Evolutionary conservation across 2,329 filamentous ascomycete genomes (phyloP).

Genomic region (Trichocomaceae sp.): DNA sequence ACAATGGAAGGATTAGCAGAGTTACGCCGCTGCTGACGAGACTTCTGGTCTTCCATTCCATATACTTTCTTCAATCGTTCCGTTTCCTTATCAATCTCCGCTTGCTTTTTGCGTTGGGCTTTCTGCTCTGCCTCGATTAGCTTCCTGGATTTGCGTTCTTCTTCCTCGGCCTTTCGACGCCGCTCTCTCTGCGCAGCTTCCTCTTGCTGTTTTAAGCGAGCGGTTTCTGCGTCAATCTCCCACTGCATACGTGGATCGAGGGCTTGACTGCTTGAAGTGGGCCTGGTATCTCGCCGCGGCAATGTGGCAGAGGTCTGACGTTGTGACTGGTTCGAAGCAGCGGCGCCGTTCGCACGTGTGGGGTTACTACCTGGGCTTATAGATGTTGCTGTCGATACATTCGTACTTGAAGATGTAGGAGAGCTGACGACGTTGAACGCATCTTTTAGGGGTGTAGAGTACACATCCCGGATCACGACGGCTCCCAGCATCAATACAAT

Average conservation of each 20-base stretch:
- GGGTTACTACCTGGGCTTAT: neutral
- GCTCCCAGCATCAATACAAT: slow-evolving; percentile 63
- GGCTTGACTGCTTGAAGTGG: slow-evolving; percentile 22
- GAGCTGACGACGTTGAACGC: slow-evolving; percentile 61
- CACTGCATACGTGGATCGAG: slow-evolving; percentile 48
- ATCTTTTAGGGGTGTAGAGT: slow-evolving; percentile 60
- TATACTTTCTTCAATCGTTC: slow-evolving; percentile 59
- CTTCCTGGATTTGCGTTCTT: slow-evolving; percentile 47
- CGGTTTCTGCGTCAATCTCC: slow-evolving; percentile 47
- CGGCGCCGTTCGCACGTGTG: neutral
- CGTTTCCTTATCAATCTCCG: slow-evolving; percentile 68
- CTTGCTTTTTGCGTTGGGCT: slow-evolving; percentile 45
- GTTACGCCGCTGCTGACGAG: slow-evolving; percentile 15
- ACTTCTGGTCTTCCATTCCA: slow-evolving; percentile 39
- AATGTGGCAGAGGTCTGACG: slow-evolving; percentile 21
- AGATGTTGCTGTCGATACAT: slow-evolving; percentile 1
- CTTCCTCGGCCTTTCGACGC: slow-evolving; percentile 44
- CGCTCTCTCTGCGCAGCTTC: slow-evolving; percentile 39
- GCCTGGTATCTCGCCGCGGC: slow-evolving; percentile 17
- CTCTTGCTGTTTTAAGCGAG: slow-evolving; percentile 37
- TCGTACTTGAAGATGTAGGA: slow-evolving; percentile 14
- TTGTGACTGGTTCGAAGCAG: slow-evolving; percentile 10
- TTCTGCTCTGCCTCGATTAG: slow-evolving; percentile 50
- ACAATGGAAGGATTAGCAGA: slow-evolving; percentile 1
- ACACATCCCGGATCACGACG: slow-evolving; percentile 56